Evolutionary conservation across 306 rosid genomes (phyloP), one percentile per base, ranked within the genome.

Genomic region (Cicer arietinum): DNA sequence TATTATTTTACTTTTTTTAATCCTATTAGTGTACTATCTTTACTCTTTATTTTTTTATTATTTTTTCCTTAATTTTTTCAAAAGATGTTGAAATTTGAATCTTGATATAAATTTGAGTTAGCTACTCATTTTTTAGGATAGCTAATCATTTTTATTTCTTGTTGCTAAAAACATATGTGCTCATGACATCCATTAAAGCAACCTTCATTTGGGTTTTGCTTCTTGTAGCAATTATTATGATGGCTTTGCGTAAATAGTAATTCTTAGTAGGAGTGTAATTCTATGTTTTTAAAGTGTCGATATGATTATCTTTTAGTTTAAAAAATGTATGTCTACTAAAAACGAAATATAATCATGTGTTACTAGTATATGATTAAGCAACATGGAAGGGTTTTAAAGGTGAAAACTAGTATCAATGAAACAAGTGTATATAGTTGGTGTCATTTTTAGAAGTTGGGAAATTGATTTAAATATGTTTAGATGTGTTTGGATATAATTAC

Each of bases 171-270:
- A 8, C 37, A 37, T 45, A 48, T 5, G 13, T 63, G 20, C 44
- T 74, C 37, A 57, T 77, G 64, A 69, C 54, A 56, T 47, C 16
- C 7, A 62, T n/a, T 65, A 3, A 40, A 14, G 53, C 44, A 13
- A 25, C 45, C 30, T 7, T 51, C 74, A 17, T 37, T n/a, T 46
- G 16, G 56, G 58, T 78, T 71, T 70, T 25, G 65, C 60, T 57
- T 44, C 1, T 37, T 56, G 16, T 18, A 22, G 66, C 14, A 16
- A 68, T 35, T 41, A n/a, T 8, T 13, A 79, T 51, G 2, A 52
- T 30, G 18, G 10, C 4, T 74, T 74, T 61, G 77, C 67, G 67
- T 74, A 75, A 75, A 37, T 11, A 60, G 67, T 75, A 75, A 75
- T 61, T 60, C 0, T 51, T 69, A 18, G 46, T 67, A 39, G 37